Evolutionary conservation across 164 flowering plant species (phyloP), one percentile per base, ranked within the genome.

Genomic region (Macadamia tetraphylla): DNA sequence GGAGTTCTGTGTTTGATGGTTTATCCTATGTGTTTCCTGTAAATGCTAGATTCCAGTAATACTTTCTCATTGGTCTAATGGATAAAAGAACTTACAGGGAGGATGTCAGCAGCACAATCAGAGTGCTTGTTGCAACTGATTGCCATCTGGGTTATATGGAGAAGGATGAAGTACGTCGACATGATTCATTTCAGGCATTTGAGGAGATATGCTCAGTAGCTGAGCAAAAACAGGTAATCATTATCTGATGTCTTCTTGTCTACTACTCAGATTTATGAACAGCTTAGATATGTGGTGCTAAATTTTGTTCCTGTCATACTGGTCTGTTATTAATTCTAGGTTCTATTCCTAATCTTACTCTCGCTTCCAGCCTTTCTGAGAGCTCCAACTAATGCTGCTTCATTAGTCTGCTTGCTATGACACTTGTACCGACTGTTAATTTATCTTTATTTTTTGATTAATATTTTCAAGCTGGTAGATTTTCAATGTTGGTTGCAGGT

Each of bases 81-180:
- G 10, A n/a, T 48, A 14, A 60, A 15, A 58, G 48, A 48, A 29
- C 29, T 71, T 70, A 31, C 79, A 94, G 97, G 82, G 94, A 89
- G 65, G 96, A 92, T 73, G 48, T 52, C 4, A 74, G 70, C 56
- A 66, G 83, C 73, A 88, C 92, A 13, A 82, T 94, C 62, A 84
- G 94, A n/a, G 70, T 92, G 62, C 95, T 94, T 71, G 92, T 94
- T 72, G 99, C 99, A 0, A 92, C 99, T 9, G 99, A 94, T 75
- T 92, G 97, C 66, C 99, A 94, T 75, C 80, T 94, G 64, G 99
- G 99, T 12, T 94, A 94, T 70, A 88, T 92, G 98, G 99, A 94
- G 77, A 94, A 92, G 77, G 98, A 94, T 81, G 98, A 90, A 79
- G 74, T 94, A 62, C 83, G 99, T 5, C 83, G 99, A 65, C 88